Conservation (phyloP, 116 monocot genomes). For the Posidonia oceanica region DNA sequence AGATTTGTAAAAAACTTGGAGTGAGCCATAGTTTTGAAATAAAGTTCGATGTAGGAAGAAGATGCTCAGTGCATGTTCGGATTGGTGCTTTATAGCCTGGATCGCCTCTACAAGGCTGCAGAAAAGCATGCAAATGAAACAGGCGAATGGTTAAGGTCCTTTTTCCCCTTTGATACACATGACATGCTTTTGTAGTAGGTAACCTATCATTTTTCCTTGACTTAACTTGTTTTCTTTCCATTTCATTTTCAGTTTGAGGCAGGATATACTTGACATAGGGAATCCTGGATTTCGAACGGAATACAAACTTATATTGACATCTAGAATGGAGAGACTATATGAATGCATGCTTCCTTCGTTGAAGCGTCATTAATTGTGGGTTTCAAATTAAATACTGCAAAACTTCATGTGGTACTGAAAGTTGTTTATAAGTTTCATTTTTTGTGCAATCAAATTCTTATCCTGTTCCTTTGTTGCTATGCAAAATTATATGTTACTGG, state of each 20-base stretch:
- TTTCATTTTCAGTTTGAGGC: constrained; percentile 41
- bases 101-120: constrained; percentile 67
- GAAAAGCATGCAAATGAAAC: constrained; percentile 71
- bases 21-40: too few relatives aligned
- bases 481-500: too few relatives aligned
- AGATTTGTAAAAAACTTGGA: too few relatives aligned
- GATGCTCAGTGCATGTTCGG: constrained; percentile 59
- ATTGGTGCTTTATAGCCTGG: constrained; percentile 54
- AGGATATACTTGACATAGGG: constrained; percentile 56
- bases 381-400: not conserved
- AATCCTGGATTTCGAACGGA: constrained; percentile 32
- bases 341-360: constrained; percentile 67
- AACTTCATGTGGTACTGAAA: too few relatives aligned
- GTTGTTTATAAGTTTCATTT: too few relatives aligned
- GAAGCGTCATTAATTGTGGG: constrained; percentile 2
- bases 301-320: constrained; percentile 55
- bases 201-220: too few relatives aligned
- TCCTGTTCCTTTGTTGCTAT: too few relatives aligned
- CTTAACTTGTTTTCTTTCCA: not conserved
- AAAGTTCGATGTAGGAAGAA: constrained; percentile 33
- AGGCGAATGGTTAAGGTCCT: constrained; percentile 68
- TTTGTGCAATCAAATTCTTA: too few relatives aligned
- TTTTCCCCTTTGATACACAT: not conserved
- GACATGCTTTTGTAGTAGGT: not conserved
- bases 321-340: constrained; percentile 62